Base-by-base conservation (phyloP, 1,284 basidiomycete genomes). In the Pascua guehoae region DNA sequence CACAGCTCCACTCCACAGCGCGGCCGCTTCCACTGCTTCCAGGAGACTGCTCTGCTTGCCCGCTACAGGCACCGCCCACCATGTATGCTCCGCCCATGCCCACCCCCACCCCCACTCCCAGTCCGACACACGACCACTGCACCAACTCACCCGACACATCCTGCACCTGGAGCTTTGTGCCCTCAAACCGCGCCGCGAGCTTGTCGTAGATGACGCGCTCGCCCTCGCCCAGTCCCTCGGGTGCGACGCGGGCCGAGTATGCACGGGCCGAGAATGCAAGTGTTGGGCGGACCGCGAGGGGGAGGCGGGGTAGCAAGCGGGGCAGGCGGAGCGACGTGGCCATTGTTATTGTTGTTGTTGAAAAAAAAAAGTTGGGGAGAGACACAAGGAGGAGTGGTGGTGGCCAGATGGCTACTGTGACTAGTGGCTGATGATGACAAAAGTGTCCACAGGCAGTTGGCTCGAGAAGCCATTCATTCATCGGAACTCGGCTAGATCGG, bases 71-170 rank as follows among this genome's bases (percentile, higher is more conserved):
- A 12, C 41, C 41, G n/a, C n/a, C 41, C n/a, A 56, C 53, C 43
- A 52, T 16, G 40, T 44, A 42, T 36, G 16, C 39, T 50, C 54
- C 1, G 49, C 37, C 42, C 38, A n/a, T 8, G 4, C 41, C 4
- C 4, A 41, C 40, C 4, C 11, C 40, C 8, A 41, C 40, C 4
- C 4, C 40, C 42, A 32, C 24, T 3, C 7, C 24, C 4, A 32
- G 24, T 32, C 24, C 24, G 24, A 32, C 24, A 32, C 24, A 32
- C 24, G 24, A 32, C n/a, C 24, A 41, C 18, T 40, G 36, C 5
- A 10, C 18, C 4, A 12, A 71, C 84, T 60, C 41, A 91, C 92
- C 91, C 47, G 92, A 95, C 11, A 93, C 84, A 73, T 96, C 92
- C 77, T 91, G 86, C 2, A 96, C 91, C 61, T 85, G 82, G 24